Evolutionary conservation across 2,329 filamentous ascomycete species (phyloP).

Genomic region (Aspergillus latus): DNA sequence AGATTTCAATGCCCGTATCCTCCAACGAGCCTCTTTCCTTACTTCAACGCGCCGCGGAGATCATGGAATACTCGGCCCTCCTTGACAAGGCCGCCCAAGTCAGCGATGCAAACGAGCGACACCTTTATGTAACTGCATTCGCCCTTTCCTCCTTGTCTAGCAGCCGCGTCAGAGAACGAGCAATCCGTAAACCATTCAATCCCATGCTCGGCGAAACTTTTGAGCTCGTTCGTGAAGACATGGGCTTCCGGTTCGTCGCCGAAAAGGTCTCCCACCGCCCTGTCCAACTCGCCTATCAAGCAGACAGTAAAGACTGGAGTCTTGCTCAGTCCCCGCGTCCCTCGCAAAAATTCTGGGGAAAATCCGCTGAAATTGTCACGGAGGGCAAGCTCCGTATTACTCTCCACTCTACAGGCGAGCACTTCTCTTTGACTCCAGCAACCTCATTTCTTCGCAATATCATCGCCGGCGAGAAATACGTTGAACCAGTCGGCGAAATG

Average conservation of each 20-base stretch:
- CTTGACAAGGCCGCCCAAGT: slow-evolving; percentile 69
- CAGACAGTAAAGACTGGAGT: slow-evolving; percentile 81
- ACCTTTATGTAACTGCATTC: slow-evolving; percentile 85
- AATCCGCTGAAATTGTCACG: slow-evolving; percentile 89
- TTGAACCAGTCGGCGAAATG: slow-evolving; percentile 92
- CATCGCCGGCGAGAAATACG: slow-evolving; percentile 96
- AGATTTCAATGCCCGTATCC: slow-evolving; percentile 96
- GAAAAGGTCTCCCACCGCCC: slow-evolving; percentile 95
- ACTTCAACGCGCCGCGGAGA: slow-evolving; percentile 84
- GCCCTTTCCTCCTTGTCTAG: slow-evolving; percentile 86
- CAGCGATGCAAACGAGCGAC: slow-evolving; percentile 63
- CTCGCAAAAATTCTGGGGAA: slow-evolving; percentile 97
- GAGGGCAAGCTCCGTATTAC: slow-evolving; percentile 81
- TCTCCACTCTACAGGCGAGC: slow-evolving; percentile 72
- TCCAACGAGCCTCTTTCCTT: slow-evolving; percentile 90
- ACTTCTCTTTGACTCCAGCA: slow-evolving; percentile 84
- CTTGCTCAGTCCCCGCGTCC: slow-evolving; percentile 84
- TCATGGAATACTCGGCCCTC: slow-evolving; percentile 84
- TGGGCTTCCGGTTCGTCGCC: slow-evolving; percentile 85
- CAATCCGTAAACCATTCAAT: slow-evolving; percentile 95
- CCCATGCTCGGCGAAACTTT: slow-evolving; percentile 95
- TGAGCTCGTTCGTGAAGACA: slow-evolving; percentile 84
- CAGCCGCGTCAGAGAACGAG: slow-evolving; percentile 80
- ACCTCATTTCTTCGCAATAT: slow-evolving; percentile 93
- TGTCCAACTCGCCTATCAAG: slow-evolving; percentile 88